Evolutionary conservation across 1,284 basidiomycete species (phyloP), one percentile per base, ranked within the genome.

Genomic region (Tausonia pullulans): DNA sequence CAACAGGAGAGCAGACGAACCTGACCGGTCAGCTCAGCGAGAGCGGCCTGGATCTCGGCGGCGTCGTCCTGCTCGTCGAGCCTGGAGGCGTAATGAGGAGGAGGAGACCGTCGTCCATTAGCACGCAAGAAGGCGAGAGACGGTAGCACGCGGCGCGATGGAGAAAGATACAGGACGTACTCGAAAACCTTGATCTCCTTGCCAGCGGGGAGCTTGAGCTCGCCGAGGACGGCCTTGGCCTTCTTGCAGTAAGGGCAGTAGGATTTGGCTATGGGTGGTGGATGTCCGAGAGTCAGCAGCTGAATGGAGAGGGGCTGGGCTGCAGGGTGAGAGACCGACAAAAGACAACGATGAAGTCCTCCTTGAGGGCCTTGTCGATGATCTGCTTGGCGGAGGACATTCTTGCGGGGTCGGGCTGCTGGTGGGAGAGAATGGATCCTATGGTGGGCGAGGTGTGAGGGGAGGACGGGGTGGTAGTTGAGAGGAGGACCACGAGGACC

Each of bases 1-100:
- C 27, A 57, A 60, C 13, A 14, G 44, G 48, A 16, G 45, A 51
- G 7, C 43, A 39, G 43, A 57, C 10, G 14, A 6, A 27, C 48
- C 71, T 86, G 85, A 0, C 78, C 78, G 0, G 84, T 84, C 79
- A 83, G 83, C 71, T 81, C 70, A 1, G 51, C 48, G 10, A 87
- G 78, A 69, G 86, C 86, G n/a, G 72, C 68, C 72, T 87, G 85
- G 62, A 87, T 85, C 2, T 74, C 81, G 16, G 69, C 45, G 3
- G 84, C 85, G 48, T 86, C 82, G 1, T 82, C 80, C 27, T 73
- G 72, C 68, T 77, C 71, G 70, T 81, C 79, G 45, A 80, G 73
- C 68, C 79, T 80, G 61, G 16, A 43, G 43, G n/a, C 16, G 5
- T 53, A 65, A 57, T 3, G 65, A 80, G 76, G 45, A 80, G 73